Evolutionary conservation across 2,329 filamentous ascomycete genomes (phyloP).

Genomic region (Alternaria metachromatica): DNA sequence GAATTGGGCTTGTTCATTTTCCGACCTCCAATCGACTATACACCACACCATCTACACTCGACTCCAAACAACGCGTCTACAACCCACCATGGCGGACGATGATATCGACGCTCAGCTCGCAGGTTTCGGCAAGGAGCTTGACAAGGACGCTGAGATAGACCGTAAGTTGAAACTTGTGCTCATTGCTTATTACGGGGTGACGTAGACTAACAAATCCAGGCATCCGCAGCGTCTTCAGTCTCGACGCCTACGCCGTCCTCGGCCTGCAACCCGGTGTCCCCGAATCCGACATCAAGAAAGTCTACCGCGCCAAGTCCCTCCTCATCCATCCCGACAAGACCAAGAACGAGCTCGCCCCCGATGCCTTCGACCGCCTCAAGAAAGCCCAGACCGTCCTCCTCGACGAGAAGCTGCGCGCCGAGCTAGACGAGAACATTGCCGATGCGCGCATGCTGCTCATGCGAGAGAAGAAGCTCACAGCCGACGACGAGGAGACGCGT

Average conservation of each 20-base stretch:
- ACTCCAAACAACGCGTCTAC: background rate
- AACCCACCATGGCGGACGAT: conserved; percentile 57
- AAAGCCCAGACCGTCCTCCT: conserved; percentile 91
- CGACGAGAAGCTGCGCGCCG: conserved; percentile 88
- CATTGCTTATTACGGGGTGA: background rate
- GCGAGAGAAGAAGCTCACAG: conserved; percentile 90
- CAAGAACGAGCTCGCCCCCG: conserved; percentile 84
- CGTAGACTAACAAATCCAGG: conserved; percentile 30
- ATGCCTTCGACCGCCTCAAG: conserved; percentile 95
- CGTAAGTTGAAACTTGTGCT: conserved; percentile 52
- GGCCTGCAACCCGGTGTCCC: conserved; percentile 94
- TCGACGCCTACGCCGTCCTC: conserved; percentile 87
- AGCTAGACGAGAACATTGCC: conserved; percentile 91
- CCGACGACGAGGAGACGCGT: conserved; percentile 85
- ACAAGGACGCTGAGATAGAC: conserved; percentile 96
- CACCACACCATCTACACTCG: background rate
- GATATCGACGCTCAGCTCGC: conserved; percentile 75
- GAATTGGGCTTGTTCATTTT: background rate
- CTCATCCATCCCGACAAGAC: conserved; percentile 99
- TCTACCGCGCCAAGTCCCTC: conserved; percentile 97
- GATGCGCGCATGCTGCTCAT: conserved; percentile 95
- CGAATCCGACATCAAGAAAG: conserved; percentile 92
- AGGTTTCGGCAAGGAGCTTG: conserved; percentile 85
- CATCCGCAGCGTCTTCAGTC: conserved; percentile 87
- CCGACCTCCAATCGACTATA: background rate